These are phyloP conservation scores for Chamaenerion angustifolium DNA, from an alignment of 345 rosid genomes.

Conservation along the genomic window DNA sequence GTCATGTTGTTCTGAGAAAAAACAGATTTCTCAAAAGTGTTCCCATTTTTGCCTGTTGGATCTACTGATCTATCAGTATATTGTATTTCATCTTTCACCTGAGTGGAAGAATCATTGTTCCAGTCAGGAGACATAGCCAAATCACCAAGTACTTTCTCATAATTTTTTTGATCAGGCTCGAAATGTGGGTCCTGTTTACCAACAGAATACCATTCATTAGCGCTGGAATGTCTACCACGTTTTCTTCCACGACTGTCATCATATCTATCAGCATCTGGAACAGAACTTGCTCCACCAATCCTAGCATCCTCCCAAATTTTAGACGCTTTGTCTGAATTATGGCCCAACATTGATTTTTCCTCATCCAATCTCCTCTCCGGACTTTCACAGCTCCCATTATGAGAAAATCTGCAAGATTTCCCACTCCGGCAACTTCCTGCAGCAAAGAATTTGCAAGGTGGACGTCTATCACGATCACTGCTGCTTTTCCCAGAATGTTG, in stretches of 20 bases:
- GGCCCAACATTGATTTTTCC: conserved; percentile 7
- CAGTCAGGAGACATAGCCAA: conserved; percentile 86
- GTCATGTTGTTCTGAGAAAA: background rate
- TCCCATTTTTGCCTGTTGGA: conserved; percentile 6
- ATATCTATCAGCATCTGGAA: conserved; percentile 4
- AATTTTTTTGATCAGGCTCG: conserved; percentile 22
- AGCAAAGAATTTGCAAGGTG: conserved; percentile 57
- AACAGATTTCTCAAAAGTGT: background rate
- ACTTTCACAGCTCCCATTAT: conserved; percentile 28
- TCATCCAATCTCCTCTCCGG: conserved; percentile 44
- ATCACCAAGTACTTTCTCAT: conserved; percentile 41
- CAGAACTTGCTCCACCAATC: conserved; percentile 17
- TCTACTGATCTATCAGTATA: conserved; percentile 19
- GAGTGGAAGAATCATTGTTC: conserved; percentile 38
- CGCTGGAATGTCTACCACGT: background rate
- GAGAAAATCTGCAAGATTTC: conserved; percentile 66
- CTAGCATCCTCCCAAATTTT: conserved; percentile 26
- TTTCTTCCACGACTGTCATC: conserved; percentile 7
- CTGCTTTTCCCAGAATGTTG: conserved; percentile 7
- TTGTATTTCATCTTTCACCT: conserved; percentile 21
- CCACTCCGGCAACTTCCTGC: conserved; percentile 81
- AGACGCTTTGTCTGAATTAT: background rate
- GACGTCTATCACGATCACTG: too few species aligned
- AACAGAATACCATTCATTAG: too few species aligned
- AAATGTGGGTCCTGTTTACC: too few species aligned